Base-by-base conservation (phyloP, 768 basidiomycete genomes). In the Suillus sp. region DNA sequence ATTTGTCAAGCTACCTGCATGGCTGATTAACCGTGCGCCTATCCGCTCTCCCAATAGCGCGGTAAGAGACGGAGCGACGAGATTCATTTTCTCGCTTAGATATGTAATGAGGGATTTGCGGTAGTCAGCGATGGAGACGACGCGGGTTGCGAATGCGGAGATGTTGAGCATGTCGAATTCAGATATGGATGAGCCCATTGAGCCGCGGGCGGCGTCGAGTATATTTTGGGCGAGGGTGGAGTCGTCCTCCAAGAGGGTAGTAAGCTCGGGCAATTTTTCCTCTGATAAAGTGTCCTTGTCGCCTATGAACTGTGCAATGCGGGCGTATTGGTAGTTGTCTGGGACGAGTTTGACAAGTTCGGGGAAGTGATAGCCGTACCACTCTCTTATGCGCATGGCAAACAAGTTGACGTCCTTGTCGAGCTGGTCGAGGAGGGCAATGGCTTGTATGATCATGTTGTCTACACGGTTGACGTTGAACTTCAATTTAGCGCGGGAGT, bases 371-470 rank as follows among this genome's bases (percentile, higher is more conserved):
- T 96, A 98, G 8, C 96, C 96, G 76, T 99, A 99, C 96, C 96
- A 99, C 76, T 99, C 96, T 70, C 96, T 85, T 58, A 97, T 89
- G 38, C 96, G 92, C 96, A 99, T 99, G 22, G 95, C 91, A 76
- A 99, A 98, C 35, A 96, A 87, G 81, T 99, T 99, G 77, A 98
- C 95, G 76, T 99, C 96, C 83, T 98, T 99, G 85, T 99, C 96
- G 71, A 98, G 90, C 72, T 98, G 96, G 80, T 99, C 96, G 70
- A 97, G 92, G 63, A 98, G 89, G 5, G 96, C 93, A 74, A 99
- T 98, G 64, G 96, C 96, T 78, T 98, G 96, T 70, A 99, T 99
- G 79, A 99, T 98, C 96, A 99, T 99, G 83, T 99, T 97, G 79
- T 97, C 95, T 62, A 93, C 86, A 59, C 93, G 85, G 82, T 96